Percentiles rank a stretch among this genome's conserved stretches.
phyloP scores from a whole-genome alignment of 257 asterid genomes.

The Solanum dulcamara region DNA sequence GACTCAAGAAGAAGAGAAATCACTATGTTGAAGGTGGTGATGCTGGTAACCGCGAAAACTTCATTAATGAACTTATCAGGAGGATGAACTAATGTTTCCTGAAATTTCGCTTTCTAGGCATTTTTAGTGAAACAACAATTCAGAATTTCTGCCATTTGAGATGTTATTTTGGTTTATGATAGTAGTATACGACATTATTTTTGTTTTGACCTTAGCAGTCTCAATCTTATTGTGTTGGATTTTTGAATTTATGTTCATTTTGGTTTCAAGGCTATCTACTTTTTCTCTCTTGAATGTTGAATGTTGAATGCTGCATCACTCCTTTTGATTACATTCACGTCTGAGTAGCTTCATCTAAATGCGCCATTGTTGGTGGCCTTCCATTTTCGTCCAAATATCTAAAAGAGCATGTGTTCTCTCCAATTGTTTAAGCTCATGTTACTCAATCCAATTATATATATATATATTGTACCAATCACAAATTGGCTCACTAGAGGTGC shows the following conservation, averaged over 20 bases:
- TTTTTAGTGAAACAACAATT: neutral
- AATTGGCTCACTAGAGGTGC: neutral
- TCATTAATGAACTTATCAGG: constrained; percentile 40
- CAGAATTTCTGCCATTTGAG: neutral
- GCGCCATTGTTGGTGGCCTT: neutral
- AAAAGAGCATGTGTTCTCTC: too few species aligned
- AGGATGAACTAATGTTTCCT: constrained; percentile 29
- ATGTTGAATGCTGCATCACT: neutral
- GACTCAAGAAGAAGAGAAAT: constrained; percentile 53
- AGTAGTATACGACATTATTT: neutral
- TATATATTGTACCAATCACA: neutral
- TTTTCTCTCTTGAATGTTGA: neutral
- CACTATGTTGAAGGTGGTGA: constrained; percentile 59
- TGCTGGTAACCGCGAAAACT: constrained; percentile 53
- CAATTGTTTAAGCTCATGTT: neutral
- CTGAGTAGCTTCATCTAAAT: neutral
- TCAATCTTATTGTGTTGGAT: neutral
- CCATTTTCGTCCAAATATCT: too few species aligned
- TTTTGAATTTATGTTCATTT: neutral
- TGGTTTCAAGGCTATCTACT: neutral
- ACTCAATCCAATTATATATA: accelerated
- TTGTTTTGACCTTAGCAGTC: neutral
- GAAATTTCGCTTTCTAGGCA: neutral
- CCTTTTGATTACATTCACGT: neutral
- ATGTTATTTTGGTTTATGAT: neutral